Percentiles rank a stretch among this genome's conserved stretches.
Conservation (phyloP, 148 eudicot species). For the Persicaria tinctoria region DNA sequence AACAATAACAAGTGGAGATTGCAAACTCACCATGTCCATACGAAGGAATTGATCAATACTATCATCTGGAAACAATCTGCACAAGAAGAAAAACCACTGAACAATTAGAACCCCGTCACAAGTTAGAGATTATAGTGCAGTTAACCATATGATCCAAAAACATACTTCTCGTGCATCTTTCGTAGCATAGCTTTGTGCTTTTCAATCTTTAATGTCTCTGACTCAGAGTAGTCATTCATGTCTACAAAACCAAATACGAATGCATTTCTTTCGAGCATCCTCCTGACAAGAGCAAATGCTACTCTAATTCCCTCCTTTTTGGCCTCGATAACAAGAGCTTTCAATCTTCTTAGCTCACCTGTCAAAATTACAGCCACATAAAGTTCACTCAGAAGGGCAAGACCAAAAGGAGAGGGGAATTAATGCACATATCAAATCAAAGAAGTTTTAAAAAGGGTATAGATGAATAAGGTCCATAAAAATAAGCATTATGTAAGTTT, state of each 20-base stretch:
- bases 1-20: not conserved
- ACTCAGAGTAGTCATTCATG: conserved; percentile 47
- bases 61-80: conserved; percentile 43
- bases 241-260: conserved; percentile 65
- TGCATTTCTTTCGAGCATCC: conserved; percentile 60
- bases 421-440: not conserved
- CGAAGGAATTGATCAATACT: conserved; percentile 45
- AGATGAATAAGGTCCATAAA: not conserved
- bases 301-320: conserved; percentile 40
- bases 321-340: conserved; percentile 47
- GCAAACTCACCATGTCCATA: conserved; percentile 56
- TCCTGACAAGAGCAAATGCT: conserved; percentile 43
- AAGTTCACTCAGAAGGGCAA: not conserved
- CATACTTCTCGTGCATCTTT: conserved; percentile 56
- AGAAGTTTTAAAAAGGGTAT: not conserved
- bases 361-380: conserved; percentile 16
- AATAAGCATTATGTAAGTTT: not conserved
- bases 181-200: conserved; percentile 54
- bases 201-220: conserved; percentile 52
- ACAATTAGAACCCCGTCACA: not conserved
- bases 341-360: conserved; percentile 58
- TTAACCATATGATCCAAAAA: conserved; percentile 7
- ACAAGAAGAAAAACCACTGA: not conserved
- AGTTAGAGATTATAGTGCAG: conserved; percentile 6
- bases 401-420: not conserved